Evolutionary conservation across 768 basidiomycete genomes (phyloP), one percentile per base, ranked within the genome.

Genomic region (Naganishia onofrii): DNA sequence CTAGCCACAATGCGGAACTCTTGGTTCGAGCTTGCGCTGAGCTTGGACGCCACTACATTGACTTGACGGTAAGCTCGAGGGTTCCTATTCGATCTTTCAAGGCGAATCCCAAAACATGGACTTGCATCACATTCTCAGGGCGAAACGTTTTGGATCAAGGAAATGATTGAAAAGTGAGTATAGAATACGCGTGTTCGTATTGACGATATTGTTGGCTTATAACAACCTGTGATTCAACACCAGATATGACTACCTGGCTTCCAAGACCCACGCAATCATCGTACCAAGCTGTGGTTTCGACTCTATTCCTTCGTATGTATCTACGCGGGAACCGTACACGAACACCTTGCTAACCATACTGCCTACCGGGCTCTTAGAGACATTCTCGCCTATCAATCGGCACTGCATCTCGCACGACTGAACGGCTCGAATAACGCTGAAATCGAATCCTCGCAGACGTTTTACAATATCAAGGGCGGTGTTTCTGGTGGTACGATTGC

Each of bases 11-110:
- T 67, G 79, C 76, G 19, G 79, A 80, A 74, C 67, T 72, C 13
- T 66, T 80, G 26, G 74, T 80, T 66, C 57, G 52, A 68, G 88
- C 89, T 4, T 95, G 93, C 72, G 89, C 88, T 5, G 82, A 82
- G 42, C 82, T 89, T 69, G 88, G 90, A 6, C 85, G 86, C 8
- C 91, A 94, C 80, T 95, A 95, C 77, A 87, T 92, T 31, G 94
- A 97, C 80, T 82, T 93, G 38, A 87, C 89, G 1, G 70, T 71
- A 46, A 31, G 70, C 42, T 64, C 63, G 7, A 21, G 58, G 1
- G 6, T 46, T 38, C 26, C 51, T 29, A 36, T 21, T 31, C 17
- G 15, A 42, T 31, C 34, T 48, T 8, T 28, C 53, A 31, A 4
- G 10, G 53, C 17, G 15, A 56, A 56, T 32, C 31, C 19, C 65